phyloP scores from a whole-genome alignment of 2,329 filamentous ascomycete genomes.

The Neonectria ditissima region DNA sequence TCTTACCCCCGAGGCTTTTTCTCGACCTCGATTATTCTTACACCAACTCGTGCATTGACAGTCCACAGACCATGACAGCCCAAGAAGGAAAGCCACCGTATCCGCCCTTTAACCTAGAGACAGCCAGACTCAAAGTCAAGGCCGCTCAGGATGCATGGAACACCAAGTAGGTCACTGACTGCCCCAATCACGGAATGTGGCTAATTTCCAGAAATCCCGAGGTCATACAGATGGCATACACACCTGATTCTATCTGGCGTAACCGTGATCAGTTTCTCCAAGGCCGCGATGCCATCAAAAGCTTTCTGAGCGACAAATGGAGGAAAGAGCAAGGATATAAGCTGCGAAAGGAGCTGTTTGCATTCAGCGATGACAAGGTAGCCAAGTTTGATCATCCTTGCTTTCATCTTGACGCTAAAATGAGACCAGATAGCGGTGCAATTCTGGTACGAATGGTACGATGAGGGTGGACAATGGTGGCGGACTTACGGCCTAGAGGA shows the following conservation, averaged over 20 bases:
- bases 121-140: constrained; percentile 82
- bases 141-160: constrained; percentile 88
- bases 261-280: constrained; percentile 78
- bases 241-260: constrained; percentile 81
- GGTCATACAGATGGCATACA: constrained; percentile 78
- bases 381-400: not conserved
- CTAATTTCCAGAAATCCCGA: constrained; percentile 67
- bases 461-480: constrained; percentile 80
- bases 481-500: constrained; percentile 88
- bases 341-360: constrained; percentile 86
- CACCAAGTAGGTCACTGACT: constrained; percentile 64
- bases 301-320: constrained; percentile 81
- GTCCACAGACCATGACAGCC: not conserved
- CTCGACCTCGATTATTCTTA: too few species aligned
- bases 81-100: constrained; percentile 54
- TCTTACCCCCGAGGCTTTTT: too few species aligned
- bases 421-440: constrained; percentile 78
- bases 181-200: too few species aligned
- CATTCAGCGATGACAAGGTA: constrained; percentile 76
- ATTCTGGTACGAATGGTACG: constrained; percentile 89
- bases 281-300: constrained; percentile 75
- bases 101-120: constrained; percentile 81
- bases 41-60: too few species aligned
- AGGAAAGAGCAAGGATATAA: constrained; percentile 76
- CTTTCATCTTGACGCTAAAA: too few species aligned